A percentile compares a stretch with the other conserved stretches of the same genome.
Evolutionary conservation across 2,329 filamentous ascomycete genomes (phyloP).

Genomic region (Fusarium sp.): DNA sequence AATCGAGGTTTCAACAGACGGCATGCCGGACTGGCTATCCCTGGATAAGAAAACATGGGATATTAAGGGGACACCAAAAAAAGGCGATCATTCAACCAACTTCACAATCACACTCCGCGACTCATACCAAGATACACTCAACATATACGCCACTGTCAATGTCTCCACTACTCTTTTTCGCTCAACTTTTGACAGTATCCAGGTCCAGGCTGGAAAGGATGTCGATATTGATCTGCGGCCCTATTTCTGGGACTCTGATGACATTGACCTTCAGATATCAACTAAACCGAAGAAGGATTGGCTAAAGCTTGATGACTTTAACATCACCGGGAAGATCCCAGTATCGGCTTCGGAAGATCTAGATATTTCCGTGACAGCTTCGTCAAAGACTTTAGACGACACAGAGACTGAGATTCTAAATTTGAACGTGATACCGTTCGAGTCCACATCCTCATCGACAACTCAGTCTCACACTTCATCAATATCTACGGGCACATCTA

Average conservation of each 20-base stretch:
- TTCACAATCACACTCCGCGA: slow-evolving; percentile 73
- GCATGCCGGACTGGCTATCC: slow-evolving; percentile 75
- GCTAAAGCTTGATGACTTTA: slow-evolving; percentile 55
- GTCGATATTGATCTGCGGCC: slow-evolving; percentile 58
- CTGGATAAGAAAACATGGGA: slow-evolving; percentile 72
- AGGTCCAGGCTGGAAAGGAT: slow-evolving; percentile 54
- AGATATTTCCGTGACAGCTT: slow-evolving; percentile 48
- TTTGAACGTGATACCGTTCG: slow-evolving; percentile 50
- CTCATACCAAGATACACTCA: slow-evolving; percentile 68
- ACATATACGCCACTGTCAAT: slow-evolving; percentile 60
- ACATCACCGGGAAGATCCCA: slow-evolving; percentile 57
- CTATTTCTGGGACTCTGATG: slow-evolving; percentile 56
- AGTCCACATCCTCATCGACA: slow-evolving; percentile 35
- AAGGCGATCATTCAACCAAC: slow-evolving; percentile 68
- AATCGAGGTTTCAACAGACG: slow-evolving; percentile 63
- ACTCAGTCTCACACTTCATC: slow-evolving; percentile 26
- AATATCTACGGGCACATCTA: slow-evolving; percentile 34
- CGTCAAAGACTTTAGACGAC: slow-evolving; percentile 49
- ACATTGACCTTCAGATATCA: slow-evolving; percentile 53
- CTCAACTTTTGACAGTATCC: slow-evolving; percentile 54
- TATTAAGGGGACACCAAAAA: slow-evolving; percentile 73
- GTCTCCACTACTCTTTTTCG: slow-evolving; percentile 56
- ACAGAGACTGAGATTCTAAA: slow-evolving; percentile 54
- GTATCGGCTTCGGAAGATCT: slow-evolving; percentile 49
- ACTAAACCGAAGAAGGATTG: slow-evolving; percentile 55